Evolutionary conservation across 106 monocot species (phyloP).

Genomic region (Ottelia alismoides): DNA sequence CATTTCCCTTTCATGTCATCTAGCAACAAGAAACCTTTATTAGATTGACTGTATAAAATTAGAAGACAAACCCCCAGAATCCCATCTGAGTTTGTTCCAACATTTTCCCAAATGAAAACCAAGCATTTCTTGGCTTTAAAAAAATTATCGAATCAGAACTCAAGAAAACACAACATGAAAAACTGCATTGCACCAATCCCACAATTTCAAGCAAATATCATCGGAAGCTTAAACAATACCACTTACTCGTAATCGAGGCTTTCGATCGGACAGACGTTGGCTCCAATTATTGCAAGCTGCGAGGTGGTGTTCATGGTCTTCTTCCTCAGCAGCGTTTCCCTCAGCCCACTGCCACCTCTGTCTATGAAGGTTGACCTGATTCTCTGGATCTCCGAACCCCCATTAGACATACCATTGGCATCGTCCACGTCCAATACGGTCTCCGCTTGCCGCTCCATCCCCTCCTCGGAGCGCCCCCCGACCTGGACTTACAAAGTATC

Average conservation of each 20-base stretch:
- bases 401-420: background rate
- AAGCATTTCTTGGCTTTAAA: too few species aligned
- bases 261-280: slow-evolving; percentile 54
- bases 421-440: background rate
- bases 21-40: too few species aligned
- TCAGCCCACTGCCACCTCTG: background rate
- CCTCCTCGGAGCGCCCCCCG: background rate
- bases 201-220: too few species aligned
- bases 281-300: slow-evolving; percentile 22
- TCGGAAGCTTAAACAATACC: too few species aligned
- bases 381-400: background rate
- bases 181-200: too few species aligned
- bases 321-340: background rate
- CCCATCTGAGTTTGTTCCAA: too few species aligned
- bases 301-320: slow-evolving; percentile 4
- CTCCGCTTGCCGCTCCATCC: background rate
- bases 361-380: background rate
- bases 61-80: too few species aligned
- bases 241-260: slow-evolving; percentile 62
- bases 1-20: too few species aligned
- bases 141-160: too few species aligned
- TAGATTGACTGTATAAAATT: too few species aligned
- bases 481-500: background rate
- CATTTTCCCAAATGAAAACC: too few species aligned
- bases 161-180: too few species aligned